A percentile compares a stretch with the other conserved stretches of the same genome.
Evolutionary conservation across 169 alveolate genomes (phyloP).

Genomic region (Plasmodium berghei): DNA sequence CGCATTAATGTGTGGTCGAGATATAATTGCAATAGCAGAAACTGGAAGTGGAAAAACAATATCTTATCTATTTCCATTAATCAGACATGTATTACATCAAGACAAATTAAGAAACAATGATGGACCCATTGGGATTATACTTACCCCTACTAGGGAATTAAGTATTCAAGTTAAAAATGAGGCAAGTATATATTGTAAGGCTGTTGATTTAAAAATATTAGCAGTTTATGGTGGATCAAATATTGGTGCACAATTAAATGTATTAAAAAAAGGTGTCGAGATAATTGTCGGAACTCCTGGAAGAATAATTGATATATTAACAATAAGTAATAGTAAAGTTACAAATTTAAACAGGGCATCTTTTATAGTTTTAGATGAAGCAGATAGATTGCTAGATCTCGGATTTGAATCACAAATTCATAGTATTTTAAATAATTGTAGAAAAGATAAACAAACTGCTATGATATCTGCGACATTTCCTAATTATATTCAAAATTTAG

Average conservation of each 20-base stretch:
- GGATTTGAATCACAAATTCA: constrained; percentile 98
- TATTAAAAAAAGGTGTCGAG: constrained; percentile 95
- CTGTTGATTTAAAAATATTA: constrained; percentile 86
- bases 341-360: constrained; percentile 95
- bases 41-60: constrained; percentile 99
- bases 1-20: constrained; percentile 95
- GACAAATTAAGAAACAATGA: constrained; percentile 91
- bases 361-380: constrained; percentile 98
- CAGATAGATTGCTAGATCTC: constrained; percentile 97
- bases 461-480: constrained; percentile 99
- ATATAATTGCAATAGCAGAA: constrained; percentile 98
- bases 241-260: constrained; percentile 91
- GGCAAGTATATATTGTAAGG: constrained; percentile 83
- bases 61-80: constrained; percentile 97
- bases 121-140: constrained; percentile 91
- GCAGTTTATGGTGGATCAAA: constrained; percentile 97
- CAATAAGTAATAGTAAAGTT: constrained; percentile 93
- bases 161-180: constrained; percentile 94
- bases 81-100: constrained; percentile 94
- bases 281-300: constrained; percentile 99
- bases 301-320: constrained; percentile 95
- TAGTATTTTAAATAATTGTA: constrained; percentile 91
- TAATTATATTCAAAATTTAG: constrained; percentile 94
- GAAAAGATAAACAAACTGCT: constrained; percentile 96
- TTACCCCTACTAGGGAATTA: constrained; percentile 96